Evolutionary conservation across 2,329 filamentous ascomycete genomes (phyloP), one percentile per base, ranked within the genome.

Genomic region (Diaporthe capsici): DNA sequence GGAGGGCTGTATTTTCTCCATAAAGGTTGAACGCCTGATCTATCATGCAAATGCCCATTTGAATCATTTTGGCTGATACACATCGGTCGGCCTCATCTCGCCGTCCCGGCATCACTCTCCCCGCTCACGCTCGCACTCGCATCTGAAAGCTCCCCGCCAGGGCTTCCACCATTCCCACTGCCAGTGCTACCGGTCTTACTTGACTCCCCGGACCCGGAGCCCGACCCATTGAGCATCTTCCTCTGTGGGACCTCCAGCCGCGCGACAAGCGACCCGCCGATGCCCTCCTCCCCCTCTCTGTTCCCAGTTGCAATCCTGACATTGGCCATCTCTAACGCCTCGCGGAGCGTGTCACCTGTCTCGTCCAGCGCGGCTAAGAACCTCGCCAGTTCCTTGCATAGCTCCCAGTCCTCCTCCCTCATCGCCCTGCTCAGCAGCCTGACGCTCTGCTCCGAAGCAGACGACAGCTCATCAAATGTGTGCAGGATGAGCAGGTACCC

Each of bases 401-500:
- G 86, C 80, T 98, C 96, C 95, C 96, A 99, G 81, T 98, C 96
- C 67, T 92, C 92, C 83, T 96, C 95, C 44, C 92, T 89, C 80
- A 96, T 96, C 0, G 96, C 97, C 67, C 94, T 89, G 44, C 91
- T 92, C 75, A 99, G 89, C 34, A 99, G 87, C 17, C 95, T 91
- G 5, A 98, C 94, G 28, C 95, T 92, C 82, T 96, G 94, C 80
- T 94, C 92, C 20, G 92, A 93, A 28, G 92, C 93, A 2, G 92
- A 88, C 15, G 89, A 90, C 57, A 94, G 84, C 82, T 94, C 93
- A 78, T 94, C 91, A 75, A 94, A 89, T 0, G 95, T 97, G 82
- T 99, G 96, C 49, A 99, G 87, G 49, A 99, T 94, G 25, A 99
- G 91, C n/a, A 99, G 89, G 83, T 98, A 99, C 0, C 97, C 97